These are phyloP conservation scores for Chrysoporthe puriensis DNA, from an alignment of 2,329 filamentous ascomycete species.

Conservation along the genomic window DNA sequence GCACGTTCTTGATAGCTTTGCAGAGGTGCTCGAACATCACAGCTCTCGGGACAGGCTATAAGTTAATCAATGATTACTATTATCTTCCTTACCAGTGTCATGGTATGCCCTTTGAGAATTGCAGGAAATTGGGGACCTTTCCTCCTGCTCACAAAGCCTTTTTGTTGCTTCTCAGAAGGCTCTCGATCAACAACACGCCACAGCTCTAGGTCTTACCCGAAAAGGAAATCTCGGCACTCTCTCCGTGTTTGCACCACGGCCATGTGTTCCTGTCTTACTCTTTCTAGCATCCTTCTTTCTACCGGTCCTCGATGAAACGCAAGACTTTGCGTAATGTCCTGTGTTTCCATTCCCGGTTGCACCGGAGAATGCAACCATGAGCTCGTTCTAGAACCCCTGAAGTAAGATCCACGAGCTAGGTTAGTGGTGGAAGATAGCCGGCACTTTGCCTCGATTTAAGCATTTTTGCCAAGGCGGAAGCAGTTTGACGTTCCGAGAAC, in stretches of 20 bases:
- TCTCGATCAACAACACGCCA: neutral
- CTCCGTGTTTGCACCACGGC: conserved; percentile 20
- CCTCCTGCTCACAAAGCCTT: neutral
- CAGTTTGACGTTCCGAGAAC: conserved; percentile 10
- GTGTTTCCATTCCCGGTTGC: neutral
- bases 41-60: too few relatives aligned
- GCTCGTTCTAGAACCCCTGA: neutral
- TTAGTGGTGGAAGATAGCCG: conserved; percentile 7
- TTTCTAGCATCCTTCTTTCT: neutral
- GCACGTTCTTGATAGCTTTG: too few relatives aligned
- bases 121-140: too few relatives aligned
- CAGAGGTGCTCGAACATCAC: too few relatives aligned
- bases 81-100: neutral
- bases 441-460: conserved; percentile 5
- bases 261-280: conserved; percentile 1
- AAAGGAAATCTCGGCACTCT: conserved; percentile 26
- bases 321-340: neutral
- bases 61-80: neutral
- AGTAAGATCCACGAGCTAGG: neutral
- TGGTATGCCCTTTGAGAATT: too few relatives aligned
- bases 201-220: conserved; percentile 5
- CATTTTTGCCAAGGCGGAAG: conserved; percentile 12
- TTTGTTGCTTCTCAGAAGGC: neutral
- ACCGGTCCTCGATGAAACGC: neutral
- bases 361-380: conserved; percentile 7